Conservation (phyloP, 441 rosid genomes). For the Croton setiger region DNA sequence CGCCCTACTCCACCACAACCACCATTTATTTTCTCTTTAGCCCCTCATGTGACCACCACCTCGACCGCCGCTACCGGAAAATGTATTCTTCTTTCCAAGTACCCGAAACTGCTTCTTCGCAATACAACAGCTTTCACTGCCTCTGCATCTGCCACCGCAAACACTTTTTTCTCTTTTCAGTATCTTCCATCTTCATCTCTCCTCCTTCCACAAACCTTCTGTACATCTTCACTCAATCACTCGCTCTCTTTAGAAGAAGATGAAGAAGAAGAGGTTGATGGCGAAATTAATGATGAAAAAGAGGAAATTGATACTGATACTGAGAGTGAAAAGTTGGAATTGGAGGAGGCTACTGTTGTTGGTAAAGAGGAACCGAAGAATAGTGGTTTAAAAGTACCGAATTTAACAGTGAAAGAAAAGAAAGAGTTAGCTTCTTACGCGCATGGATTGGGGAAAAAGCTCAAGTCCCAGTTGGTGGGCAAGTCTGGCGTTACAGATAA, state of each 20-base stretch:
- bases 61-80: conserved; percentile 10
- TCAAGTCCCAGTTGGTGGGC: conserved; percentile 74
- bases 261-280: conserved; percentile 14
- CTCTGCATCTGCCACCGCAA: neutral
- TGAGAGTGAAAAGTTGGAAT: conserved; percentile 13
- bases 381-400: conserved; percentile 26
- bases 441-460: conserved; percentile 72
- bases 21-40: conserved; percentile 19
- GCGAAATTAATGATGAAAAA: conserved; percentile 17
- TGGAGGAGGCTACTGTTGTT: conserved; percentile 7
- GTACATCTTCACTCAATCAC: conserved; percentile 10
- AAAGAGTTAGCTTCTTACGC: conserved; percentile 89
- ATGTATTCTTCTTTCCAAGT: conserved; percentile 12
- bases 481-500: conserved; percentile 79
- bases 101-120: neutral
- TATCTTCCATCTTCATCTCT: conserved; percentile 16
- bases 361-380: conserved; percentile 17
- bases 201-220: conserved; percentile 22
- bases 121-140: neutral
- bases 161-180: conserved; percentile 21
- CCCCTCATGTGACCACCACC: conserved; percentile 33
- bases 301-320: conserved; percentile 12
- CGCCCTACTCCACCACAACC: conserved; percentile 18
- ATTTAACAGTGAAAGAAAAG: conserved; percentile 77
- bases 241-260: conserved; percentile 23